phyloP scores from a whole-genome alignment of 805 yeast species.

The Diddensiella santjacobensis region DNA sequence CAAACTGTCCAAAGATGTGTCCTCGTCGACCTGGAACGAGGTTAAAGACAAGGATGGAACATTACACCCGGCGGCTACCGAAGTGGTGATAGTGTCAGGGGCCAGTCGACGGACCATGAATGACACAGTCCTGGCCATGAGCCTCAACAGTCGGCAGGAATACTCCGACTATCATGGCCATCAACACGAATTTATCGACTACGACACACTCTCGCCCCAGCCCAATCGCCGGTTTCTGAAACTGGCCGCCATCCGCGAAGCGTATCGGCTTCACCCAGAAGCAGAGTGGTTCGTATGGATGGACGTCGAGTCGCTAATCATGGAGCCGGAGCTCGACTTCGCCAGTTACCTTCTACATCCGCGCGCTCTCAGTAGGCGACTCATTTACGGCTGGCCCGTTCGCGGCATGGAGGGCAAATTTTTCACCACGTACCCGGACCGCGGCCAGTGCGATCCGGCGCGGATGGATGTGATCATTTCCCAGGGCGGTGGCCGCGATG shows the following conservation, averaged over 20 bases:
- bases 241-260: constrained; percentile 32
- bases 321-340: constrained; percentile 30
- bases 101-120: constrained; percentile 16
- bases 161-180: constrained; percentile 33
- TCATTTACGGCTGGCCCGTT: constrained; percentile 21
- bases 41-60: not conserved
- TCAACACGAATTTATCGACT: constrained; percentile 28
- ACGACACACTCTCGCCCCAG: constrained; percentile 3
- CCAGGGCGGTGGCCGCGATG: constrained; percentile 27
- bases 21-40: not conserved
- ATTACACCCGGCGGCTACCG: constrained; percentile 1
- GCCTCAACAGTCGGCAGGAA: constrained; percentile 28
- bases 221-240: constrained; percentile 31
- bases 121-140: constrained; percentile 13
- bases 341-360: constrained; percentile 29
- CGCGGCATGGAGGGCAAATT: constrained; percentile 16
- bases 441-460: constrained; percentile 19
- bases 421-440: constrained; percentile 3
- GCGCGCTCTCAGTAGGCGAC: constrained; percentile 23
- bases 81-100: constrained; percentile 12
- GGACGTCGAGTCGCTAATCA: constrained; percentile 34
- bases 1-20: not conserved
- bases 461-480: constrained; percentile 27
- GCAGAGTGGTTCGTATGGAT: constrained; percentile 40
- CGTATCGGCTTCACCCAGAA: constrained; percentile 29